phyloP scores from a whole-genome alignment of 2,329 filamentous ascomycete species.

The Aspergillus tamarii region DNA sequence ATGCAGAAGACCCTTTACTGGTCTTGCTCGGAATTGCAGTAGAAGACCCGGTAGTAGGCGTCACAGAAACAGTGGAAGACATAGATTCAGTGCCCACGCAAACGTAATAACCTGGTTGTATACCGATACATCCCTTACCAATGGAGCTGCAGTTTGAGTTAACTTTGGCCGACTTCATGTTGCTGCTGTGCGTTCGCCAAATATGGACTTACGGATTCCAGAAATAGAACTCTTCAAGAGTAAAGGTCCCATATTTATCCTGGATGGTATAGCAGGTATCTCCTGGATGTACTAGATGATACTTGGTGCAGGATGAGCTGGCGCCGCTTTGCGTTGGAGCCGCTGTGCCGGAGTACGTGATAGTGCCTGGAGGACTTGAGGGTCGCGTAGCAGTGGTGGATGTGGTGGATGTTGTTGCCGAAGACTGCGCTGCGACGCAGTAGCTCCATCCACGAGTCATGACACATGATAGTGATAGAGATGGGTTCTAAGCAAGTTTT shows the following conservation, averaged over 20 bases:
- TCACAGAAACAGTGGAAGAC: neutral
- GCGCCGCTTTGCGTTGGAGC: constrained; percentile 4
- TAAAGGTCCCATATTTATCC: constrained; percentile 4
- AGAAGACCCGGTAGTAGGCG: neutral
- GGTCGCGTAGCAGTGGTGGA: neutral
- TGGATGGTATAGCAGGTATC: constrained; percentile 5
- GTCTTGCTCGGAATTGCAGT: neutral
- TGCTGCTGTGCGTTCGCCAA: neutral
- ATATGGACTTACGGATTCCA: constrained; percentile 6
- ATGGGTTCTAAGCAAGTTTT: constrained; percentile 9
- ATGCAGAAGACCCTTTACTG: neutral
- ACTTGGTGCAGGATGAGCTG: constrained; percentile 5
- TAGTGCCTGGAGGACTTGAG: neutral
- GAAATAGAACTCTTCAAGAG: constrained; percentile 7
- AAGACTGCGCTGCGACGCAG: constrained; percentile 6
- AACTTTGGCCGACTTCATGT: neutral
- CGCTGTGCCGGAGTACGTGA: neutral
- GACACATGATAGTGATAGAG: constrained; percentile 4
- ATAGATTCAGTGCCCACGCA: constrained; percentile 1
- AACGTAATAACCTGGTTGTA: constrained; percentile 11
- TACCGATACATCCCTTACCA: constrained; percentile 1
- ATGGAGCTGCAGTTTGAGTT: neutral
- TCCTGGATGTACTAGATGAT: constrained; percentile 1
- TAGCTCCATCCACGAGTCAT: constrained; percentile 15
- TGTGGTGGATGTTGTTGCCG: constrained; percentile 4